Percentiles rank a stretch among this genome's conserved stretches.
These are phyloP conservation scores for Phaffia tasmanica DNA, from an alignment of 768 basidiomycete genomes.

Conservation along the genomic window DNA sequence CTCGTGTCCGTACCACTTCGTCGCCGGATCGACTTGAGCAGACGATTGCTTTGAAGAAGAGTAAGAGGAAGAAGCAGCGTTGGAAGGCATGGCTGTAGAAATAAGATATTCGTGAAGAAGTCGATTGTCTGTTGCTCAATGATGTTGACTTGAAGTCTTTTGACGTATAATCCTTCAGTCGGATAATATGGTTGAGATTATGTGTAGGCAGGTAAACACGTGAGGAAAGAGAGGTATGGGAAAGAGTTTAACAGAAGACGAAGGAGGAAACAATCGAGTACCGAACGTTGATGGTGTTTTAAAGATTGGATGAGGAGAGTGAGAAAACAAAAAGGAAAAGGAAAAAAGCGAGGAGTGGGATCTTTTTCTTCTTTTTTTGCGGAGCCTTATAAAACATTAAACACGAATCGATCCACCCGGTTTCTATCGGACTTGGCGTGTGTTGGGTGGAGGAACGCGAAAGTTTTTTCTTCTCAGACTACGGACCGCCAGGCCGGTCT, in stretches of 20 bases:
- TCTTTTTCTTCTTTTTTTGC: too few species aligned
- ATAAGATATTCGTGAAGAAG: too few species aligned
- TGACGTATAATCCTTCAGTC: too few species aligned
- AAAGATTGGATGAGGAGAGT: neutral
- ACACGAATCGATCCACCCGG: too few species aligned
- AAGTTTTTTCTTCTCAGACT: too few species aligned
- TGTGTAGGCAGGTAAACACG: slow-evolving; percentile 20
- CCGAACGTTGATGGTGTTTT: neutral
- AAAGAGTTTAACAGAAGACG: neutral
- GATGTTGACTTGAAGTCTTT: too few species aligned
- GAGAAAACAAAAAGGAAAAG: neutral
- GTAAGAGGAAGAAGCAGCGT: slow-evolving; percentile 32
- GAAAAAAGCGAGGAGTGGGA: neutral
- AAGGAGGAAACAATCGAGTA: neutral
- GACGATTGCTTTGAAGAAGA: slow-evolving; percentile 31
- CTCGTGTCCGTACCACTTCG: slow-evolving; percentile 61
- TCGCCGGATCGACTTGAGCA: slow-evolving; percentile 26
- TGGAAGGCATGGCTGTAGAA: slow-evolving; percentile 30
- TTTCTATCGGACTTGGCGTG: slow-evolving; percentile 50
- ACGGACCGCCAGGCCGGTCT: slow-evolving; percentile 48
- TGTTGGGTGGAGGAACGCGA: slow-evolving; percentile 56
- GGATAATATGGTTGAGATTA: too few species aligned
- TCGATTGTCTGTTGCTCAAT: too few species aligned
- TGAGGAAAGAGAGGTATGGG: slow-evolving; percentile 4
- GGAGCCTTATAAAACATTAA: too few species aligned